Evolutionary conservation across 768 basidiomycete species (phyloP).

Genomic region (Leccinum imitatum): DNA sequence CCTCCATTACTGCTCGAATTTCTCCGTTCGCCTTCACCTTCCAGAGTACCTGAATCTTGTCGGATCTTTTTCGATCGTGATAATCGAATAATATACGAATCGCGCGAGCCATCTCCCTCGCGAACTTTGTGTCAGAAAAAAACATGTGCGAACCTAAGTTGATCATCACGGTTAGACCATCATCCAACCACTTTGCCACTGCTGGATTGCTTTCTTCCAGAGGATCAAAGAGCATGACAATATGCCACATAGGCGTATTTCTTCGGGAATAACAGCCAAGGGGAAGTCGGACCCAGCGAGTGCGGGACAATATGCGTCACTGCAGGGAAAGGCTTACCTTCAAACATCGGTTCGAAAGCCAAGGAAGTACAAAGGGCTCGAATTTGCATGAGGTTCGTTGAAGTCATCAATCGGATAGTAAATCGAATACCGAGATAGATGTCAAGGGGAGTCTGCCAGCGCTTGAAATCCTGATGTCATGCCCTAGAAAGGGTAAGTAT

Average conservation of each 20-base stretch:
- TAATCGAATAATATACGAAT: slow-evolving; percentile 8
- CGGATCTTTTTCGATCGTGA: not conserved
- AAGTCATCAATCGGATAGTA: not conserved
- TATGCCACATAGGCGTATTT: slow-evolving; percentile 6
- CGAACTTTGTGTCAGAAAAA: not conserved
- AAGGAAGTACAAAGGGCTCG: not conserved
- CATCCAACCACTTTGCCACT: slow-evolving; percentile 9
- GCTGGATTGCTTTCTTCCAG: slow-evolving; percentile 8
- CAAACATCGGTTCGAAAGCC: not conserved
- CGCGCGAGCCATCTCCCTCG: slow-evolving; percentile 4
- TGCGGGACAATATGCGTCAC: slow-evolving; percentile 4
- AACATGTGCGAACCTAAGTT: slow-evolving; percentile 9
- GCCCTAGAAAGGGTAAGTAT: not conserved
- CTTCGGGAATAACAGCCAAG: slow-evolving; percentile 3
- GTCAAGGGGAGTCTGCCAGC: slow-evolving; percentile 15
- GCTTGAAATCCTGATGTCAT: slow-evolving; percentile 10
- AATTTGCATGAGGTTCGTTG: not conserved
- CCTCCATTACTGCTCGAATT: not conserved
- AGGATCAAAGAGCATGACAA: slow-evolving; percentile 6
- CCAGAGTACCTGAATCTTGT: slow-evolving; percentile 6
- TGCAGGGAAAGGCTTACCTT: not conserved
- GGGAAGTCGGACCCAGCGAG: slow-evolving; percentile 5
- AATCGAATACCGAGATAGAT: slow-evolving; percentile 7
- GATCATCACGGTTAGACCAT: slow-evolving; percentile 13
- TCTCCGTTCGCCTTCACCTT: not conserved